Evolutionary conservation across 306 rosid genomes (phyloP), one percentile per base, ranked within the genome.

Genomic region (Cucurbita argyrosperma): DNA sequence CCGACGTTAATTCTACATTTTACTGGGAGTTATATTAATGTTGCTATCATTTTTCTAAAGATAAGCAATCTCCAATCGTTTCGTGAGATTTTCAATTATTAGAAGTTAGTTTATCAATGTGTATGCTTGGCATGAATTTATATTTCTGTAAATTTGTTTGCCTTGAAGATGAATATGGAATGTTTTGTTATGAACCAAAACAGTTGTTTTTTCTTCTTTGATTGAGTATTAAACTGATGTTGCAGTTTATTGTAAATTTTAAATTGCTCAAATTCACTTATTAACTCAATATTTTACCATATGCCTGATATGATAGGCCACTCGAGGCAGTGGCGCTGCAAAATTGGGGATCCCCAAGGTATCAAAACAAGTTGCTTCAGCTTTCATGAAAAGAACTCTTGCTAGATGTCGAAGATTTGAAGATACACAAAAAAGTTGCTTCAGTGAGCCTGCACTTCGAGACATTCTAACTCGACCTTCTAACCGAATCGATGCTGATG

Each of bases 331-430:
- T 77, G 79, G 54, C 8, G 92, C 96, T 69, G 86, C 89, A 53
- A 92, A 88, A 77, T 66, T 71, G 70, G 92, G 96, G 76, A 78
- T 90, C 67, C 77, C 90, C 30, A 88, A 85, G 90, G 89, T 86
- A 77, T 82, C 96, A 69, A 88, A 85, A 81, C 91, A 80, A 76
- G 85, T 81, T 74, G 96, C 96, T 49, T 62, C 60, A 69, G 86
- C 86, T 81, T 92, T 88, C 78, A 90, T 82, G 91, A 92, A 87
- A 87, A 87, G 89, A 72, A 82, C 91, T 65, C 90, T 90, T 51
- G 84, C 87, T 79, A 87, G 90, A 77, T 92, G 93, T 80, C 82
- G 72, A 56, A 85, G 76, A 73, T 87, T 82, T 71, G 88, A 90
- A 79, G 98, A 84, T 50, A 74, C 85, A 0, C 87, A 96, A 54